Percentiles rank a stretch among this genome's conserved stretches.
Conservation (phyloP, 352 stramenopile genomes). For the Aphanomyces stellatus region DNA sequence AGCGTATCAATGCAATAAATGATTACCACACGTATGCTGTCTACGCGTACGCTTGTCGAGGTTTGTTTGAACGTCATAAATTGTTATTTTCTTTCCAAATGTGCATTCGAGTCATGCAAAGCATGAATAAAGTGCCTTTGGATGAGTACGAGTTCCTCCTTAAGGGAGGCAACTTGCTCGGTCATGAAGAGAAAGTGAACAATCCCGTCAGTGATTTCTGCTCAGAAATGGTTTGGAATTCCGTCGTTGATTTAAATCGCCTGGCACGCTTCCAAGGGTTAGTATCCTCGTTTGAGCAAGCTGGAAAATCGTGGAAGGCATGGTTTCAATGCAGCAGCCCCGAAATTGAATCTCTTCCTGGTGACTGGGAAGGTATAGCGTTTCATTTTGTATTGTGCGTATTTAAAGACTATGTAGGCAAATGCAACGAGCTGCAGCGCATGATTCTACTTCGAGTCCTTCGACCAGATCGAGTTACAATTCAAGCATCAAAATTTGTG, state of each 20-base stretch:
- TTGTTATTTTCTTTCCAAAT: constrained; percentile 94
- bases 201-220: constrained; percentile 88
- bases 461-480: constrained; percentile 87
- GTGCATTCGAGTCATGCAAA: constrained; percentile 88
- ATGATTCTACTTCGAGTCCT: constrained; percentile 91
- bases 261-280: constrained; percentile 82
- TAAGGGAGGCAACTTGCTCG: constrained; percentile 67
- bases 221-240: constrained; percentile 76
- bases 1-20: constrained; percentile 91
- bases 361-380: constrained; percentile 75
- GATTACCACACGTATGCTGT: constrained; percentile 93
- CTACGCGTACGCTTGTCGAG: constrained; percentile 92
- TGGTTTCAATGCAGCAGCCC: constrained; percentile 85
- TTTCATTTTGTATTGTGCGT: background rate
- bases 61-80: constrained; percentile 95
- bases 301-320: constrained; percentile 64
- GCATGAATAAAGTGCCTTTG: constrained; percentile 82
- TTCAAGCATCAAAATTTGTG: constrained; percentile 88
- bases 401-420: constrained; percentile 26
- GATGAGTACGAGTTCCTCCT: constrained; percentile 94
- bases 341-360: constrained; percentile 85
- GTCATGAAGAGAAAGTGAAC: constrained; percentile 48
- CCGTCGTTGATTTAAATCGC: constrained; percentile 90
- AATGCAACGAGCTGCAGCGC: constrained; percentile 89
- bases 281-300: constrained; percentile 85